Base-by-base conservation (phyloP, 2,329 filamentous ascomycete species). In the Scedosporium minutisporum region DNA sequence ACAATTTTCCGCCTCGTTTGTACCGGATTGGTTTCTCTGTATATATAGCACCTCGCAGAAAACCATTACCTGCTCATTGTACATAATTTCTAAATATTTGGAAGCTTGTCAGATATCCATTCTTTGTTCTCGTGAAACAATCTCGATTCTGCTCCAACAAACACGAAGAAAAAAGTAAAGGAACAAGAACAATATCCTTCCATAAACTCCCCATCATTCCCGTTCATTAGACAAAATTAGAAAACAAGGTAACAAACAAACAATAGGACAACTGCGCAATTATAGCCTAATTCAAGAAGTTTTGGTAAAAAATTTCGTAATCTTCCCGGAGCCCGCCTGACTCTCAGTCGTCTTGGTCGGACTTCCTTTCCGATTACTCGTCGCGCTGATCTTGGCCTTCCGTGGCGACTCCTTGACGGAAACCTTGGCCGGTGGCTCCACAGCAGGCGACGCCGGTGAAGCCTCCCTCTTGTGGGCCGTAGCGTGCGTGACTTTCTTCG, bases 251-350 rank as follows among this genome's bases (percentile, higher is more conserved):
- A 14, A 14, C 9, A 38, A 38, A 38, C 3, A 7, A 6, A 29
- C 6, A 29, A 29, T 29, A 29, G 1, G 9, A 12, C 2, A 38
- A 38, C 10, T 27, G 5, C 25, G 3, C 5, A 27, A 27, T 27
- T 27, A 27, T 3, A 27, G 5, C 25, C 25, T 5, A 27, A 27
- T 27, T 60, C 57, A 60, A 23, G 7, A 23, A 33, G 29, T 42
- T 7, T 57, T 62, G 10, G 33, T 33, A 7, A 62, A 62, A 51
- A 62, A 62, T 4, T 21, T 62, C 10, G 61, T 62, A 48, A 62
- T 62, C 42, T 62, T 62, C 42, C 29, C 29, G 42, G 18, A 48
- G 2, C 61, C 61, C 25, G 29, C 61, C 7, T 16, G 12, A 18
- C n/a, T 23, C 21, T 55, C 18, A 16, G 4, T 23, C 38, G 23